Evolutionary conservation across 2,329 filamentous ascomycete species (phyloP).

Genomic region (Verticillium longisporum): DNA sequence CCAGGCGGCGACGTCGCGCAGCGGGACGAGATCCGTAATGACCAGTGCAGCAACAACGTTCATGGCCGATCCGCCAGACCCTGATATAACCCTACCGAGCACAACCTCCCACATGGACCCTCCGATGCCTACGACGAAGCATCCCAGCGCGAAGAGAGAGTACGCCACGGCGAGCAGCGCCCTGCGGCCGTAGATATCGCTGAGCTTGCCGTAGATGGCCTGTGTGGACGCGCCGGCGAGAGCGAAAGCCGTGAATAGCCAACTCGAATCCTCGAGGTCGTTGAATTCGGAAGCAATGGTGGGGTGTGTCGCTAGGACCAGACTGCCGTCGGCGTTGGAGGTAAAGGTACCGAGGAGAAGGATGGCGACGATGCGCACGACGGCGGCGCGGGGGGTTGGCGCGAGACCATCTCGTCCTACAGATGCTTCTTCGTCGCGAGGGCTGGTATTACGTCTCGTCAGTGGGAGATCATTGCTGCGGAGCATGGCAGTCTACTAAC

Average conservation of each 20-base stretch:
- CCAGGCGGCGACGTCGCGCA: constrained; percentile 47
- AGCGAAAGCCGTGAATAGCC: constrained; percentile 27
- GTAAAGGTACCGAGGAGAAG: constrained; percentile 47
- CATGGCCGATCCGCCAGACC: constrained; percentile 45
- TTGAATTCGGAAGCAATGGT: constrained; percentile 56
- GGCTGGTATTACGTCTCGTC: neutral
- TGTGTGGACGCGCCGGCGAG: constrained; percentile 23
- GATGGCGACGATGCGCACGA: constrained; percentile 15
- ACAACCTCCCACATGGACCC: constrained; percentile 41
- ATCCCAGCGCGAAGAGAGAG: constrained; percentile 47
- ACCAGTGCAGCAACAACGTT: constrained; percentile 42
- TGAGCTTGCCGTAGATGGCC: constrained; percentile 47
- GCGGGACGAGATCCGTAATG: constrained; percentile 44
- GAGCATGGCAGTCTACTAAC: neutral
- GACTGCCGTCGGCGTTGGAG: constrained; percentile 54
- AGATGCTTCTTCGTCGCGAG: neutral
- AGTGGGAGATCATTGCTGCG: neutral
- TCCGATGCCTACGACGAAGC: constrained; percentile 33
- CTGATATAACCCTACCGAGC: constrained; percentile 42
- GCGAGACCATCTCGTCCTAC: neutral
- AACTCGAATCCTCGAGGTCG: constrained; percentile 47
- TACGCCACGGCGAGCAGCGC: constrained; percentile 42
- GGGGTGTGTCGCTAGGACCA: constrained; percentile 61
- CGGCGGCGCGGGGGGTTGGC: neutral
- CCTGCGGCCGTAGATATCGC: constrained; percentile 50